phyloP scores from a whole-genome alignment of 768 basidiomycete genomes.

The Agaricus sinodeliciosus region DNA sequence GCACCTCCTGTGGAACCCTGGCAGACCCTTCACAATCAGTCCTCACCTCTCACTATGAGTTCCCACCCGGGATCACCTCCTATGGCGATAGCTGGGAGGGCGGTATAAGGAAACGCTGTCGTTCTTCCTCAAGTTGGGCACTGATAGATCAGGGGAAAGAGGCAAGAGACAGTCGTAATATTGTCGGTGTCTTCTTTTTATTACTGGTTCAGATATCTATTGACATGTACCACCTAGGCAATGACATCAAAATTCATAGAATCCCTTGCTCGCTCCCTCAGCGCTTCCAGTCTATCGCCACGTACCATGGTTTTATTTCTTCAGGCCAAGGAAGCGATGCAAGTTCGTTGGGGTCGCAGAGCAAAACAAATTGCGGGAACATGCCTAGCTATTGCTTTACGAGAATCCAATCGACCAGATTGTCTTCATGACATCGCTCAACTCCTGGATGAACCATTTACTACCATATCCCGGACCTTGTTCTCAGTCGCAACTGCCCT shows the following conservation, averaged over 20 bases:
- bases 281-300: conserved; percentile 51
- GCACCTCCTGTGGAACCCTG: conserved; percentile 68
- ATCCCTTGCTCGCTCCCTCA: conserved; percentile 52
- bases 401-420: conserved; percentile 64
- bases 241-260: conserved; percentile 60
- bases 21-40: conserved; percentile 54
- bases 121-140: conserved; percentile 48
- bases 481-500: conserved; percentile 45
- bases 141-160: conserved; percentile 63
- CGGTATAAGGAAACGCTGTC: conserved; percentile 39
- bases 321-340: conserved; percentile 52
- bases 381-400: conserved; percentile 61
- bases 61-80: conserved; percentile 28
- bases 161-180: conserved; percentile 56
- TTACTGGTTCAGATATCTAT: conserved; percentile 12
- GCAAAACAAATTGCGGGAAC: conserved; percentile 67
- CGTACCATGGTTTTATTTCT: conserved; percentile 67
- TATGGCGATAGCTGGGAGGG: conserved; percentile 27
- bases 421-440: conserved; percentile 64
- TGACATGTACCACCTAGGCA: conserved; percentile 32
- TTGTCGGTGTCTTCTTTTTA: conserved; percentile 32
- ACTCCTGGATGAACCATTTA: conserved; percentile 47
- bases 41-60: conserved; percentile 35
- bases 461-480: conserved; percentile 50
- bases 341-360: conserved; percentile 68